Percentiles rank a stretch among this genome's conserved stretches.
phyloP scores from a whole-genome alignment of 1,284 basidiomycete species.

The Ustilago sp. region DNA sequence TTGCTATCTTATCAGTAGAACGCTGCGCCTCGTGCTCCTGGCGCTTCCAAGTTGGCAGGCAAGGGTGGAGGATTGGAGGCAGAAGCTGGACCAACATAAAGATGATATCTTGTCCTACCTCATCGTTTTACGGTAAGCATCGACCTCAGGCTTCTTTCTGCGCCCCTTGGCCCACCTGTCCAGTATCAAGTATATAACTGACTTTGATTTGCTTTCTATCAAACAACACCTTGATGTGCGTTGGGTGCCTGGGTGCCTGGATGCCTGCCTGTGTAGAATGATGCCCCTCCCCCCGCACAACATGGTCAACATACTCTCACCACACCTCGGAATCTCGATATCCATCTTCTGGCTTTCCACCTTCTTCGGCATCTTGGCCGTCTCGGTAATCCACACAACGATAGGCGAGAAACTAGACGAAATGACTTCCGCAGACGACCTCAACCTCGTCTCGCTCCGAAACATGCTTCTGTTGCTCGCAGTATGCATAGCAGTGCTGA shows the following conservation, averaged over 20 bases:
- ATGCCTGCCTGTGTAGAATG: conserved; percentile 72
- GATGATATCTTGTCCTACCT: conserved; percentile 88
- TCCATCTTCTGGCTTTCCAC: conserved; percentile 90
- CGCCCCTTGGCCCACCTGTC: not conserved
- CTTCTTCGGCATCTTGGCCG: conserved; percentile 89
- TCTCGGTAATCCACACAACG: conserved; percentile 92
- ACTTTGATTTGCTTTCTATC: too few relatives aligned
- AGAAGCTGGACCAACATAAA: conserved; percentile 78
- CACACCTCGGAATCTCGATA: conserved; percentile 89
- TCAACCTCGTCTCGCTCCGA: conserved; percentile 87
- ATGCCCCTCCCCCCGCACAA: conserved; percentile 87
- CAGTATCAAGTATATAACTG: too few relatives aligned
- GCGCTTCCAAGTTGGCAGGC: conserved; percentile 79
- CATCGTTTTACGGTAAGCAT: conserved; percentile 74
- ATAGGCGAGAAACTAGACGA: conserved; percentile 89
- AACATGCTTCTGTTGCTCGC: conserved; percentile 86
- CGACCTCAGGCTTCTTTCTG: not conserved
- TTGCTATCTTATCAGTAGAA: conserved; percentile 90
- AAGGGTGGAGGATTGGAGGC: conserved; percentile 82
- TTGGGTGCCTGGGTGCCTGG: too few relatives aligned
- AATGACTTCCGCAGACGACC: conserved; percentile 92
- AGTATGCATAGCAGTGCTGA: conserved; percentile 87
- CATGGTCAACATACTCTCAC: conserved; percentile 86
- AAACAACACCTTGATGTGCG: too few relatives aligned
- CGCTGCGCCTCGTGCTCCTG: conserved; percentile 75